Evolutionary conservation across 257 asterid species (phyloP), one percentile per base, ranked within the genome.

Genomic region (Solanum sparsipilum): DNA sequence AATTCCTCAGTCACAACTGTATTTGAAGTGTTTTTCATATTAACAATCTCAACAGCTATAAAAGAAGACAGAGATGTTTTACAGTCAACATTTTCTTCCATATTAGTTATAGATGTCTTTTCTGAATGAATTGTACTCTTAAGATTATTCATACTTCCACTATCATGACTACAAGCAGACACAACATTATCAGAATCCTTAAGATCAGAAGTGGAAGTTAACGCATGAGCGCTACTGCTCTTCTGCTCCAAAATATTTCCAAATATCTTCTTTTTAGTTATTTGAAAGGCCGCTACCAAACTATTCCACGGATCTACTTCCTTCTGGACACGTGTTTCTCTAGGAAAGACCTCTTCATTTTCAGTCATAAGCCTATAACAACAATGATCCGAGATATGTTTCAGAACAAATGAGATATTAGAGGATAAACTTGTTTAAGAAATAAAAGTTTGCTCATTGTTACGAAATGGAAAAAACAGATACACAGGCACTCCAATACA

Each of bases 311-410:
- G 89, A 60, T 89, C 92, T 87, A 88, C 85, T 88, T 83, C 85
- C 65, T 89, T 90, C 75, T 78, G 90, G 38, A 82, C 78, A 48
- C 52, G 86, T 31, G 87, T 41, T 74, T 84, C 83, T 87, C 82
- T 90, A 11, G 92, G 91, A 74, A 89, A 71, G 36, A 67, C 72
- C 78, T 88, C 90, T 83, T 87, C 72, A 56, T 89, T 84, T 82
- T 83, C 58, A 72, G 79, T 74, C 71, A 88, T 86, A 81, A 86
- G 86, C 92, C 95, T 93, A 89, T 73, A 89, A 86, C 73, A 18
- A 75, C 72, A 56, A 87, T 88, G 6, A 52, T 87, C 41, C 36
- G 35, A 83, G 78, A 48, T 65, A 86, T 20, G 39, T 32, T 44
- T 56, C 87, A 88, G 83, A 76, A 84, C 27, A 68, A n/a, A 83